These are phyloP conservation scores for Phylloporus sp. DNA, from an alignment of 768 basidiomycete genomes.

Conservation along the genomic window DNA sequence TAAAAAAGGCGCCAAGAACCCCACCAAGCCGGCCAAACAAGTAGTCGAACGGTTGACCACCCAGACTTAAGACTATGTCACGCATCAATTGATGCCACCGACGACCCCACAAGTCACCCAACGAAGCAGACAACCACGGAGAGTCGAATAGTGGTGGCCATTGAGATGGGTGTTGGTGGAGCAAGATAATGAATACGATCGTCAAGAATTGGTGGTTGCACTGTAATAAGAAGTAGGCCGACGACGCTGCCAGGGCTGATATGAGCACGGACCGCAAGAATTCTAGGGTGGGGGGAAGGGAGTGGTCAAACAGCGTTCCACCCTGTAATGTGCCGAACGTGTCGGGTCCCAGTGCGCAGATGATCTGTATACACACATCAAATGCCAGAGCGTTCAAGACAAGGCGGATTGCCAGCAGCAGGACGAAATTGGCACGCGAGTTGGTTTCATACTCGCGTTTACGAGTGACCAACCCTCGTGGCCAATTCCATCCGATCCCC, in stretches of 20 bases:
- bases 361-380: slow-evolving; percentile 12
- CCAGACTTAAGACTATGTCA: slow-evolving; percentile 49
- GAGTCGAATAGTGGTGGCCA: slow-evolving; percentile 62
- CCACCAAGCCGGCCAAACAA: slow-evolving; percentile 49
- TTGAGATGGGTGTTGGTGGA: slow-evolving; percentile 44
- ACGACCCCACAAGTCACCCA: slow-evolving; percentile 58
- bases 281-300: slow-evolving; percentile 29
- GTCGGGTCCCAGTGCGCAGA: slow-evolving; percentile 34
- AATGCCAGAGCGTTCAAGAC: slow-evolving; percentile 10
- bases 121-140: slow-evolving; percentile 55
- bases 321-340: slow-evolving; percentile 35
- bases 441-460: slow-evolving; percentile 4
- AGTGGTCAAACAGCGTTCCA: slow-evolving; percentile 34
- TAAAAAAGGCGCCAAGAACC: slow-evolving; percentile 53
- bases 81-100: slow-evolving; percentile 70
- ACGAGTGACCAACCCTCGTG: slow-evolving; percentile 16
- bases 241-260: slow-evolving; percentile 39
- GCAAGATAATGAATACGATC: slow-evolving; percentile 42
- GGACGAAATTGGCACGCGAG: slow-evolving; percentile 12
- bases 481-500: slow-evolving; percentile 29
- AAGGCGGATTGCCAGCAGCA: background rate
- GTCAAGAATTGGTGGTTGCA: slow-evolving; percentile 38
- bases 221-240: slow-evolving; percentile 45
- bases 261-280: slow-evolving; percentile 41
- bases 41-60: slow-evolving; percentile 39